Evolutionary conservation across 2,329 filamentous ascomycete species (phyloP), one percentile per base, ranked within the genome.

Genomic region (Pyrenochaeta sp.): DNA sequence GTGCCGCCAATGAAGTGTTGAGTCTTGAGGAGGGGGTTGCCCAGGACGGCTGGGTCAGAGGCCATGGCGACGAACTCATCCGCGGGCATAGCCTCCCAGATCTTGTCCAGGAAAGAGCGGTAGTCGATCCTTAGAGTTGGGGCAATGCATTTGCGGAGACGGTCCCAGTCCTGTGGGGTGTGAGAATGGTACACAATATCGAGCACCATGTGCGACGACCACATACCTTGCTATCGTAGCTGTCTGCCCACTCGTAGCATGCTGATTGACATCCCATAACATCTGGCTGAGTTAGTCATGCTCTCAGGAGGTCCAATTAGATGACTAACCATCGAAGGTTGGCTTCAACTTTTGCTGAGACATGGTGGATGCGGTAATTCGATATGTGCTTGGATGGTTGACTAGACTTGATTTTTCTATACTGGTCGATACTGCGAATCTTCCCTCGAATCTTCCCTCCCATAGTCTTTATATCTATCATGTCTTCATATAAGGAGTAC

Each of bases 111-210:
- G 68, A 86, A 82, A 13, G 74, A 86, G 62, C 74, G 81, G 83
- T 93, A 93, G 81, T 93, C 90, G 68, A 92, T 84, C 83, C 78
- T 80, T 13, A 87, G 71, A 1, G 84, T 87, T 1, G 88, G 88
- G 2, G 88, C 88, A 64, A 91, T 87, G 79, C 84, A 86, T 62
- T 83, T 85, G 64, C 79, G 72, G 28, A 89, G 82, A 50, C 86
- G 83, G 13, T 81, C 79, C 86, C 87, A 89, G 78, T 89, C 85
- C 77, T 77, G 54, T 22, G 5, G 19, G 13, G 51, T 24, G 42
- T 60, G 48, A 62, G 56, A 13, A n/a, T 5, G 25, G 42, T 27
- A 28, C 4, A 25, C 9, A 15, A 7, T 15, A n/a, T 24, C 36
- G 6, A 5, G 24, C 22, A 28, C 22, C 28, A 25, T 39, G 42